Percentiles rank a stretch among this genome's conserved stretches.
Evolutionary conservation across 1,139 yeast genomes (phyloP).

Genomic region (Scheffersomyces titani): DNA sequence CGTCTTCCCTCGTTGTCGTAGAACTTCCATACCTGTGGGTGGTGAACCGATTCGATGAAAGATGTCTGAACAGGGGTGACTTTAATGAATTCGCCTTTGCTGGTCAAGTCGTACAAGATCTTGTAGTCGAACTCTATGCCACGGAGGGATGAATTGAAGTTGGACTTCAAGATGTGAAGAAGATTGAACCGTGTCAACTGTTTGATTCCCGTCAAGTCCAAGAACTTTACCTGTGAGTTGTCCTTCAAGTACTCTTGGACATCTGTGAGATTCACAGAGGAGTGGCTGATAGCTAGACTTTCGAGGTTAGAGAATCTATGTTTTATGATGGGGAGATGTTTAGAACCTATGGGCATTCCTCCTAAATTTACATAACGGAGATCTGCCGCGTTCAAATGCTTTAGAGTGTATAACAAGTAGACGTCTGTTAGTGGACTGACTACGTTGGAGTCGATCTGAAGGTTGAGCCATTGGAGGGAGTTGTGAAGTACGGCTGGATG

Average conservation of each 20-base stretch:
- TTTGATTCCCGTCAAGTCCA: constrained; percentile 45
- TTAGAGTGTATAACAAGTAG: constrained; percentile 58
- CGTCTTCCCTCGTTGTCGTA: constrained; percentile 71
- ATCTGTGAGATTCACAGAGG: constrained; percentile 51
- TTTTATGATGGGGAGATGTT: constrained; percentile 57
- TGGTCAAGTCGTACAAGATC: constrained; percentile 41
- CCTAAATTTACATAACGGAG: constrained; percentile 66
- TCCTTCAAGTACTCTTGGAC: constrained; percentile 49
- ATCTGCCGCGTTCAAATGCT: constrained; percentile 52
- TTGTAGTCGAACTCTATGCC: constrained; percentile 48
- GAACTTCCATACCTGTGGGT: constrained; percentile 51
- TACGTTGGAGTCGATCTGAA: constrained; percentile 72
- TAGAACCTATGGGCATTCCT: constrained; percentile 66
- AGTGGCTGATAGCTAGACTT: constrained; percentile 64
- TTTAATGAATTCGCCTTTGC: constrained; percentile 39
- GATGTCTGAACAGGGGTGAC: constrained; percentile 31
- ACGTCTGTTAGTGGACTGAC: constrained; percentile 61
- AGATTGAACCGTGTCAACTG: constrained; percentile 28
- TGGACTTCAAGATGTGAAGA: constrained; percentile 26
- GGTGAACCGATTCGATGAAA: constrained; percentile 22
- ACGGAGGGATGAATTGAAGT: constrained; percentile 27
- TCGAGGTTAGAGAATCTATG: constrained; percentile 55
- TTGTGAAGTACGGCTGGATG: constrained; percentile 68
- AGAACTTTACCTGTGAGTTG: constrained; percentile 24
- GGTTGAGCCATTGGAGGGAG: constrained; percentile 70